Evolutionary conservation across 805 yeast species (phyloP), one percentile per base, ranked within the genome.

Genomic region (Saturnispora bothae): DNA sequence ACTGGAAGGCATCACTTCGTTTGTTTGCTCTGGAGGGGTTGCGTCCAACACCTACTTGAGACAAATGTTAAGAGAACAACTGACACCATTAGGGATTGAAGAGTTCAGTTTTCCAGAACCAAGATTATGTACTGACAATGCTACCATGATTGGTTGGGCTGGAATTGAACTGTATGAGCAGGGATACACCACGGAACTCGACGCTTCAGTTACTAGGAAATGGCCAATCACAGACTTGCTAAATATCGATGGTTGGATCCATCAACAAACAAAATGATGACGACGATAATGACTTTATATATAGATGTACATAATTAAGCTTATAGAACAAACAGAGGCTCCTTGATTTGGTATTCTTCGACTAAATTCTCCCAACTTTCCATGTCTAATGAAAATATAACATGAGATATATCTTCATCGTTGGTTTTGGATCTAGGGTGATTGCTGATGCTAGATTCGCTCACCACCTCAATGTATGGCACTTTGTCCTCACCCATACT

Each of bases 131-230:
- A 85, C 96, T 0, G 98, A 92, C 52, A 92, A 92, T 56, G 95
- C 96, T 0, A 73, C 85, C 2, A 92, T 92, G 98, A 92, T 92
- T 37, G 98, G 96, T 1, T 84, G 94, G 77, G 95, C 97, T 0
- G 98, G 96, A 0, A 83, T 89, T 7, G 96, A 89, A 54, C 59
- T 88, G 15, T 80, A 63, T 52, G 95, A 86, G 53, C 48, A 54
- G 14, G 68, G 70, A 5, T 54, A 59, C 15, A 61, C 66, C 10
- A 71, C 86, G 0, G 69, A 66, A 5, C 49, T 82, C 30, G 66
- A 60, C 9, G 71, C 76, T 3, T 50, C 68, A n/a, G 94, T 95
- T 1, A 63, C 74, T 1, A 64, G 85, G 33, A 83, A 76, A 57
- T 89, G 98, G 98, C 88, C 95, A 2, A 51, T 86, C 42, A 58